Conservation (phyloP, 495 filamentous ascomycete genomes). For the Saxophila tyrrhenica region DNA sequence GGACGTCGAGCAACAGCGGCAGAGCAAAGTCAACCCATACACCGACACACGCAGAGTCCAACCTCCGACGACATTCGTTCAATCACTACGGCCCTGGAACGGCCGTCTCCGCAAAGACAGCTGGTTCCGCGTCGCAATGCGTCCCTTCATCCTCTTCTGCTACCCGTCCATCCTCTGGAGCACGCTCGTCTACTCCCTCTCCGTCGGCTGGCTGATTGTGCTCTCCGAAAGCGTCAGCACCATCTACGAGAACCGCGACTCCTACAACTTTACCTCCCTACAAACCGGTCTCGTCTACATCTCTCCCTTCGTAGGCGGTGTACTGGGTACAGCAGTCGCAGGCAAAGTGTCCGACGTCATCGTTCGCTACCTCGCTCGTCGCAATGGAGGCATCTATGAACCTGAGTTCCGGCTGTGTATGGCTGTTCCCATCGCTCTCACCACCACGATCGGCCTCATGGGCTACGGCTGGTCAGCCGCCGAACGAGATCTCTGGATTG, state of each 20-base stretch:
- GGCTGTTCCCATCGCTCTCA: conserved; percentile 68
- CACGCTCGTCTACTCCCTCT: conserved; percentile 71
- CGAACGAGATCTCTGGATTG: conserved; percentile 68
- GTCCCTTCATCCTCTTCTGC: conserved; percentile 74
- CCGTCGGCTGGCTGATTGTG: conserved; percentile 92
- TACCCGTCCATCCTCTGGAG: conserved; percentile 93
- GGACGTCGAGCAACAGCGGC: neutral
- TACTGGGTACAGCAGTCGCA: conserved; percentile 82
- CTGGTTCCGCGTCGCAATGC: conserved; percentile 63
- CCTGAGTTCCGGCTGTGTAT: conserved; percentile 92
- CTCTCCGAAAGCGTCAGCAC: conserved; percentile 75
- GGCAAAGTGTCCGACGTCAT: conserved; percentile 81
- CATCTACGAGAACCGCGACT: conserved; percentile 54
- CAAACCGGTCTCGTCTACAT: conserved; percentile 82
- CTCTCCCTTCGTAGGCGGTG: conserved; percentile 75
- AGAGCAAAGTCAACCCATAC: conserved; percentile 9
- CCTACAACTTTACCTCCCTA: conserved; percentile 70
- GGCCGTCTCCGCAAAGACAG: conserved; percentile 66
- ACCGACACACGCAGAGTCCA: conserved; percentile 21
- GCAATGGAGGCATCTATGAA: conserved; percentile 91
- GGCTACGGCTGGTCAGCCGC: conserved; percentile 86
- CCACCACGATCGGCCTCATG: conserved; percentile 78
- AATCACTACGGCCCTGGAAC: conserved; percentile 61
- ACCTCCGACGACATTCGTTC: conserved; percentile 54
- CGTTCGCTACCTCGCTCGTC: conserved; percentile 61